Conservation (phyloP, 139 green algal species). For the Tetradesmus obliquus region DNA sequence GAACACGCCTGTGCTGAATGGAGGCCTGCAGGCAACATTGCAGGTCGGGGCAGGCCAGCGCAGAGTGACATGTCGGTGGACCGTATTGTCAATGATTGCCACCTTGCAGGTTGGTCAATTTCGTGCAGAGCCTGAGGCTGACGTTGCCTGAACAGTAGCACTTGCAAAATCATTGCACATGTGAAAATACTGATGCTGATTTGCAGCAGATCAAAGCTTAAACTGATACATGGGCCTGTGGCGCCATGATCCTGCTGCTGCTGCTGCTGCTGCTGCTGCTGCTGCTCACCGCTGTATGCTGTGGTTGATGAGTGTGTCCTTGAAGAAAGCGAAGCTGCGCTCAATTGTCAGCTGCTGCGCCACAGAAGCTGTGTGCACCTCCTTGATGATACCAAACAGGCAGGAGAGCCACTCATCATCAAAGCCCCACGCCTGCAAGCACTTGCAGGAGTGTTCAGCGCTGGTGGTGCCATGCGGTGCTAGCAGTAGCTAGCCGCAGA, state of each 20-base stretch:
- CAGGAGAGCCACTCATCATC: conserved; percentile 68
- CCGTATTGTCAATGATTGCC: neutral
- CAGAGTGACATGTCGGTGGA: neutral
- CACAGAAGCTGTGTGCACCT: conserved; percentile 51
- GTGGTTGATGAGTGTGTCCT: conserved; percentile 66
- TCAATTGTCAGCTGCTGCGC: conserved; percentile 60
- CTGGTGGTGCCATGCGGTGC: no score
- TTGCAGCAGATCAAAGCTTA: no score
- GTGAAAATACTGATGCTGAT: neutral
- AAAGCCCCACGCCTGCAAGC: conserved; percentile 43
- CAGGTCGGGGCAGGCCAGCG: neutral
- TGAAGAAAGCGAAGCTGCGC: conserved; percentile 66
- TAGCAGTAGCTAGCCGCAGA: no score
- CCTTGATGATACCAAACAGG: conserved; percentile 73
- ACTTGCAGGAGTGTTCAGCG: conserved; percentile 12
- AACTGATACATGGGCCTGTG: neutral
- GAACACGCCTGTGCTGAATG: conserved; percentile 78
- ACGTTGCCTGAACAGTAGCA: neutral
- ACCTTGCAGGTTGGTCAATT: neutral
- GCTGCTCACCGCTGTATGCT: conserved; percentile 67
- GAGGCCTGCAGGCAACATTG: conserved; percentile 55
- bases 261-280: neutral
- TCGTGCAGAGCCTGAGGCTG: neutral
- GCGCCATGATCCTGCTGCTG: neutral
- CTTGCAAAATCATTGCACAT: no score